These are phyloP conservation scores for Cornus florida DNA, from an alignment of 148 eudicot genomes.

Conservation along the genomic window DNA sequence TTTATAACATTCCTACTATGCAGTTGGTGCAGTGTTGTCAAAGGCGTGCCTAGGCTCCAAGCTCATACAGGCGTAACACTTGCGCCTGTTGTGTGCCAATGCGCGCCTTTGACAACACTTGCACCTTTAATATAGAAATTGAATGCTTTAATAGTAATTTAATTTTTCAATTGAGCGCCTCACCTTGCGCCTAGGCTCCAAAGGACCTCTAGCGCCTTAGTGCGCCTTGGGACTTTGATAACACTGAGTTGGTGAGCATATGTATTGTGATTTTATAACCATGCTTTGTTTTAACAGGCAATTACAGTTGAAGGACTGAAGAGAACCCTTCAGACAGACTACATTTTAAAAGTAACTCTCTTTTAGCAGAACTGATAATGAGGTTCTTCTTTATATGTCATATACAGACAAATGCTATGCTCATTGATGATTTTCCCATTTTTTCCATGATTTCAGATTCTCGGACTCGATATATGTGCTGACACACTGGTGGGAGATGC, in stretches of 20 bases:
- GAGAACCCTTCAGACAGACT: slow-evolving; percentile 73
- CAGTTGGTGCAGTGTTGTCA: background rate
- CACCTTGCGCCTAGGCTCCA: no score
- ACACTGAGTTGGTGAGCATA: background rate
- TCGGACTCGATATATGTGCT: slow-evolving; percentile 78
- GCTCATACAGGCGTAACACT: no score
- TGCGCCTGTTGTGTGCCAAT: no score
- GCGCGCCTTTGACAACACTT: no score
- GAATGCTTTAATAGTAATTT: no score
- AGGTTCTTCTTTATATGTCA: background rate
- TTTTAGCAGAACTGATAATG: background rate
- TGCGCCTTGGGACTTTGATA: no score
- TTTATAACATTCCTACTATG: background rate
- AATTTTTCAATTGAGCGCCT: no score
- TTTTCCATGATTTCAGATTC: slow-evolving; percentile 46
- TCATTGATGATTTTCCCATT: background rate
- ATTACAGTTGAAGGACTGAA: slow-evolving; percentile 65
- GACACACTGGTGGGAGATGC: slow-evolving; percentile 73
- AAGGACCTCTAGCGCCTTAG: no score
- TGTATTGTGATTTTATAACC: background rate
- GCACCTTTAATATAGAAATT: no score
- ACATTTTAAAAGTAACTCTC: slow-evolving; percentile 66
- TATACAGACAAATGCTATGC: background rate
- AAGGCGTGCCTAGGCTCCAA: no score
- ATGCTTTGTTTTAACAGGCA: slow-evolving; percentile 47